Evolutionary conservation across 75 land plant genomes (phyloP), one percentile per base, ranked within the genome.

Genomic region (Azolla pinnata): DNA sequence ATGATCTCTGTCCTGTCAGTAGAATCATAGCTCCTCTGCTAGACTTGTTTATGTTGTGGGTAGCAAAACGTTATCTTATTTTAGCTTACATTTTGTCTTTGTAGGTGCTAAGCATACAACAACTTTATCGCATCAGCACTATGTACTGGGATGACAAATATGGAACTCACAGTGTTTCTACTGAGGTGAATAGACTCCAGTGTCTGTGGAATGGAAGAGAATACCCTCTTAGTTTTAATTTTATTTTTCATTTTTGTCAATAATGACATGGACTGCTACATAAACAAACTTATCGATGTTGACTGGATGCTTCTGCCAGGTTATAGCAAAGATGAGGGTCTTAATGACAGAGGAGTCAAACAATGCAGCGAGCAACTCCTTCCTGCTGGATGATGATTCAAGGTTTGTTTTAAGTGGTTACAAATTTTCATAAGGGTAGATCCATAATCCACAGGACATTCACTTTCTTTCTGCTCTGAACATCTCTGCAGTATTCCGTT

Each of bases 91-190:
- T 38, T 38, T 38, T 14, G 14, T 38, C 14, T 14, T 38, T 38
- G 4, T 57, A 89, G 96, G 78, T 78, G 18, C 74, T 81, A 33
- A 81, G 84, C 60, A 74, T 81, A 31, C 84, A 79, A 31, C 84
- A 81, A 44, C 53, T 86, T 54, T 86, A 86, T 63, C 60, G 89
- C 25, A 85, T 85, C 34, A 79, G 89, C 62, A 85, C 89, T 25
- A 82, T 85, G 85, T 85, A 82, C 20, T 85, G 89, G 89, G 89
- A 85, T 68, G 89, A 85, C 72, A 85, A 85, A 44, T 85, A 85
- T 71, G 85, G 85, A 7, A 79, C 89, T 23, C 80, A 82, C 27
- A 85, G 83, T 67, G 72, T 85, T 4, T 79, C 89, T 21, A 44
- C 77, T 21, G 86, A 85, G 71, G 90, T 20, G 83, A 59, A 20